These are phyloP conservation scores for Ophiostoma himal-ulmi DNA, from an alignment of 2,329 filamentous ascomycete genomes.

Conservation along the genomic window DNA sequence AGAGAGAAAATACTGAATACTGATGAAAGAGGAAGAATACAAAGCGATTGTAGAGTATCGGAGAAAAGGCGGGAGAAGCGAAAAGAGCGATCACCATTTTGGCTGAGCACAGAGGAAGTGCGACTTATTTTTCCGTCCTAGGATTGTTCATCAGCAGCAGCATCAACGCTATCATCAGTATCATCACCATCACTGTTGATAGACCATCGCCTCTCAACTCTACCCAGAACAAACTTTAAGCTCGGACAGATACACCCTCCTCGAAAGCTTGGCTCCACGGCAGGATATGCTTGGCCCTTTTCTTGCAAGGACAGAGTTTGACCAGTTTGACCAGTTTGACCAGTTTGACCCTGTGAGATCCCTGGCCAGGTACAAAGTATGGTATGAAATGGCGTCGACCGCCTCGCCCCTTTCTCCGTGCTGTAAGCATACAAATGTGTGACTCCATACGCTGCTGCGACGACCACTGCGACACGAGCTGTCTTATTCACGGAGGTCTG, in stretches of 20 bases:
- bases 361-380: neutral
- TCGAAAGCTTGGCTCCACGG: constrained; percentile 6
- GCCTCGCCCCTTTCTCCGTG: neutral
- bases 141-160: neutral
- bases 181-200: neutral
- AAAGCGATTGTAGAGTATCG: neutral
- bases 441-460: constrained; percentile 11
- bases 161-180: too few species aligned
- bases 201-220: neutral
- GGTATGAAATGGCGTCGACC: neutral
- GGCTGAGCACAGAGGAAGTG: neutral
- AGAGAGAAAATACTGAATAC: neutral
- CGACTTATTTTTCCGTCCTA: too few species aligned
- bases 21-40: neutral
- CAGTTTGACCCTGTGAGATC: neutral
- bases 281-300: constrained; percentile 1
- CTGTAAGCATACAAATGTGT: neutral
- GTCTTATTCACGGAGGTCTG: constrained; percentile 8
- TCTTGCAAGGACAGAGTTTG: neutral
- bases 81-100: neutral
- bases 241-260: neutral
- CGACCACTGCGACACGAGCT: constrained; percentile 5
- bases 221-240: constrained; percentile 9
- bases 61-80: neutral
- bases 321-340: too few species aligned